Conservation (phyloP, 106 monocot genomes). For the Posidonia australis region DNA sequence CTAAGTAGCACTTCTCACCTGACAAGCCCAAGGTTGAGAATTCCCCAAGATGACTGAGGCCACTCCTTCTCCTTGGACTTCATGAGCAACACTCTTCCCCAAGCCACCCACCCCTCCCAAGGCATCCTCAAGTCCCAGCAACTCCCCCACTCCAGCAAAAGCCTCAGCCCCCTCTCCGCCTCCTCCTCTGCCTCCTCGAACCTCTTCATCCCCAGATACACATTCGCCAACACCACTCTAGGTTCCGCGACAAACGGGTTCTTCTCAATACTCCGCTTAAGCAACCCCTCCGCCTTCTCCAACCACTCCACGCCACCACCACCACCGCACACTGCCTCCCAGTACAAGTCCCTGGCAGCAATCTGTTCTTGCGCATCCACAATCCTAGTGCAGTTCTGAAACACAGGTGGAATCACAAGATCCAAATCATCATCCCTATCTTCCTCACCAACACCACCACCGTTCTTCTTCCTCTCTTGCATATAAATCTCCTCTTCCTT, state of each 20-base stretch:
- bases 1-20: conserved; percentile 10
- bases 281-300: conserved; percentile 39
- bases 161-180: conserved; percentile 44
- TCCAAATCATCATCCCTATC: conserved; percentile 54
- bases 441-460: not conserved
- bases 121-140: conserved; percentile 81
- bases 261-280: conserved; percentile 35
- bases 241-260: conserved; percentile 73
- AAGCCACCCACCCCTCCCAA: conserved; percentile 87
- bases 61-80: conserved; percentile 54
- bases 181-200: conserved; percentile 41
- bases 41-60: conserved; percentile 52
- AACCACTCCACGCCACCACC: conserved; percentile 7
- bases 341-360: conserved; percentile 56
- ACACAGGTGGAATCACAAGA: conserved; percentile 67
- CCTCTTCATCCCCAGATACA: conserved; percentile 28
- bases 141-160: conserved; percentile 71
- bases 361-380: conserved; percentile 48
- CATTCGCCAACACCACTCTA: conserved; percentile 45
- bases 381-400: conserved; percentile 56
- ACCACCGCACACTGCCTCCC: conserved; percentile 41
- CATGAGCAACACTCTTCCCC: conserved; percentile 62
- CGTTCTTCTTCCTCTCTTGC: conserved; percentile 12
- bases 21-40: conserved; percentile 62
- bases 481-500: conserved; percentile 63